phyloP scores from a whole-genome alignment of 1,284 basidiomycete species.

The Marasmius fiardii region DNA sequence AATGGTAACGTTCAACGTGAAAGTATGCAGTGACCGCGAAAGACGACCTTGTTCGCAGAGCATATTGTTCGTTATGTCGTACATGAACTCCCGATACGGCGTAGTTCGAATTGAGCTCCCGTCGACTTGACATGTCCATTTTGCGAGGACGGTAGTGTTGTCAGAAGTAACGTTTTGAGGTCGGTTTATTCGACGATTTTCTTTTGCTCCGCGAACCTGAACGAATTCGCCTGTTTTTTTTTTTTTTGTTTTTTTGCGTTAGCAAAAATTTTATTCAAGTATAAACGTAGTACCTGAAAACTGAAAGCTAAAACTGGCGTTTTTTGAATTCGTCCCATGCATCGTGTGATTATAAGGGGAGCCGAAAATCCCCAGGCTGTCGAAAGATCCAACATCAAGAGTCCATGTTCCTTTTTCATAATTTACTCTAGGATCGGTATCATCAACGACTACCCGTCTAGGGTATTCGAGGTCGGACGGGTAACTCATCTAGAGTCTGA shows the following conservation, averaged over 20 bases:
- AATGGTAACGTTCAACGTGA: constrained; percentile 1
- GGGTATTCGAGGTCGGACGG: constrained; percentile 1
- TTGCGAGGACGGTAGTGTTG: background rate
- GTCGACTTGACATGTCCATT: constrained; percentile 1
- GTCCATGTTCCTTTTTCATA: background rate
- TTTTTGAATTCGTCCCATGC: background rate
- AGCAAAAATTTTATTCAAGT: background rate
- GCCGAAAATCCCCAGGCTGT: background rate
- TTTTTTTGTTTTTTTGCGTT: too few relatives aligned
- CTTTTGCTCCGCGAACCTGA: constrained; percentile 2
- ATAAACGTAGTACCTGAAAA: background rate
- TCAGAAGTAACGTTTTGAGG: background rate
- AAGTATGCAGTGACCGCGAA: background rate
- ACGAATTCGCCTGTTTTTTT: background rate
- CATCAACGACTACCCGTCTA: background rate
- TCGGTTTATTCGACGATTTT: background rate
- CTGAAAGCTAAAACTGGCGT: background rate
- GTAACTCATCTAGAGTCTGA: background rate
- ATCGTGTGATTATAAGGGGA: constrained; percentile 1
- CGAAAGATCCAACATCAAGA: background rate
- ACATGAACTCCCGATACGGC: background rate
- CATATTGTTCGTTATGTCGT: background rate
- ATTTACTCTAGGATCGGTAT: background rate
- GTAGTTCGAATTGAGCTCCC: background rate
- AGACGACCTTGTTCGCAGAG: constrained; percentile 1